Conservation (phyloP, 2,329 filamentous ascomycete genomes). For the Emergomyces pasteurianus region DNA sequence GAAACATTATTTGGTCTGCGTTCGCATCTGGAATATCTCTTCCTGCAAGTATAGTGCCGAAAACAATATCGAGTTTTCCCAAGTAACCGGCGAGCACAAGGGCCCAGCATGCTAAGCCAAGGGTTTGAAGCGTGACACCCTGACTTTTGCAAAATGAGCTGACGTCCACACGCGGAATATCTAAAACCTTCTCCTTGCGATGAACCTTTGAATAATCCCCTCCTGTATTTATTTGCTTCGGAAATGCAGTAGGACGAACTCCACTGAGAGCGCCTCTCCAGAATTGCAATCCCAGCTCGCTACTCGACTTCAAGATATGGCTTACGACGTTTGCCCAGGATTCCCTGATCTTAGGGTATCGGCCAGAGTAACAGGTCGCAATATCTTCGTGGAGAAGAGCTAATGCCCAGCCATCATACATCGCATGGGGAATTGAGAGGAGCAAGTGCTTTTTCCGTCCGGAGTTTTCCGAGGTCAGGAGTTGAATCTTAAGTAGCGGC, state of each 20-base stretch:
- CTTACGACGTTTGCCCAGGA: conserved; percentile 37
- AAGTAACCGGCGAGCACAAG: conserved; percentile 53
- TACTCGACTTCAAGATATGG: conserved; percentile 37
- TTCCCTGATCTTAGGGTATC: conserved; percentile 36
- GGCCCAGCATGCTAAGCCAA: conserved; percentile 68
- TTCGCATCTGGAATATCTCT: conserved; percentile 60
- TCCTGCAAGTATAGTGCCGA: conserved; percentile 74
- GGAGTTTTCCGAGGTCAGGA: conserved; percentile 23
- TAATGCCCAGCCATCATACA: conserved; percentile 85
- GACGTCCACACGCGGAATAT: conserved; percentile 31
- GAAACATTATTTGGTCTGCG: conserved; percentile 60
- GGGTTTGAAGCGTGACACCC: conserved; percentile 60
- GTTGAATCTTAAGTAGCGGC: conserved; percentile 23
- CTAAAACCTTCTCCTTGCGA: conserved; percentile 16
- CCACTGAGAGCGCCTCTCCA: conserved; percentile 59
- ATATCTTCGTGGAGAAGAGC: conserved; percentile 62
- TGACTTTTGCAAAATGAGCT: conserved; percentile 51
- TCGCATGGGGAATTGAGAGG: conserved; percentile 69
- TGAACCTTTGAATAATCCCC: conserved; percentile 13
- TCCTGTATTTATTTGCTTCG: conserved; percentile 15
- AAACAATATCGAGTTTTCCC: conserved; percentile 59
- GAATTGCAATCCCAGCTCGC: conserved; percentile 44
- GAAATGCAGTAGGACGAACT: conserved; percentile 31
- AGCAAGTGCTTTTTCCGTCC: conserved; percentile 31
- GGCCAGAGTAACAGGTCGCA: conserved; percentile 47